Base-by-base conservation (phyloP, 176 grass and related monocot genomes). In the Musa acuminata region DNA sequence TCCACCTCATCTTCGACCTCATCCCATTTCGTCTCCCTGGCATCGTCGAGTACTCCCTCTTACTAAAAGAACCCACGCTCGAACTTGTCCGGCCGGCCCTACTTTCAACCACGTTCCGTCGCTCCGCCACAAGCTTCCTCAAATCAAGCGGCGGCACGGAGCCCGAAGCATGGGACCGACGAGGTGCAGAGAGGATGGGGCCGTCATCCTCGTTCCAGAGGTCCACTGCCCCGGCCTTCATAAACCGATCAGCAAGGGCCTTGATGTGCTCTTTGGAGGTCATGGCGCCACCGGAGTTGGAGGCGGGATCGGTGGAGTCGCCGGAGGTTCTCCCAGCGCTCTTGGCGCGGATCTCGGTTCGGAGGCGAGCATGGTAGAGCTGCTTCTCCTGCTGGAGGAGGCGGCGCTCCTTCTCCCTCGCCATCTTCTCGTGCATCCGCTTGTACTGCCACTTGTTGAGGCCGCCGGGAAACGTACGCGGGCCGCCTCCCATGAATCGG, bases 171-270 rank as follows among this genome's bases (percentile, higher is more conserved):
- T 20, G 74, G 16, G 58, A 49, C 53, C 51, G 58, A 22, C 0
- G 64, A 22, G 3, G 43, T 35, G 29, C 29, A 62, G 74, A 13
- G 7, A 72, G 78, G 67, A 97, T 57, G 43, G 93, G 85, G 0
- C 87, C 93, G 78, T 93, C 90, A 76, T 97, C 93, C 17, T 90
- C 64, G 85, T 97, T 97, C 93, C 90, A 97, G 50, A 97, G 85
- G 83, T 93, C 93, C 80, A 90, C 90, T 27, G 87, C 93, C 55
- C 85, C 87, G 1, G 69, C 76, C 65, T 82, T 84, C 80, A 80
- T 83, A 81, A 96, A 96, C 20, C 85, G 89, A 49, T 90, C 81
- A 43, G 87, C 89, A 53, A 97, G 87, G 52, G 81, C 74, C 55
- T 89, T 81, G 66, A 92, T 84, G 69, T 90, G 87, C 21, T 85